phyloP scores from a whole-genome alignment of 371 early-diverging fungal species.

The Funneliformis caledonium region DNA sequence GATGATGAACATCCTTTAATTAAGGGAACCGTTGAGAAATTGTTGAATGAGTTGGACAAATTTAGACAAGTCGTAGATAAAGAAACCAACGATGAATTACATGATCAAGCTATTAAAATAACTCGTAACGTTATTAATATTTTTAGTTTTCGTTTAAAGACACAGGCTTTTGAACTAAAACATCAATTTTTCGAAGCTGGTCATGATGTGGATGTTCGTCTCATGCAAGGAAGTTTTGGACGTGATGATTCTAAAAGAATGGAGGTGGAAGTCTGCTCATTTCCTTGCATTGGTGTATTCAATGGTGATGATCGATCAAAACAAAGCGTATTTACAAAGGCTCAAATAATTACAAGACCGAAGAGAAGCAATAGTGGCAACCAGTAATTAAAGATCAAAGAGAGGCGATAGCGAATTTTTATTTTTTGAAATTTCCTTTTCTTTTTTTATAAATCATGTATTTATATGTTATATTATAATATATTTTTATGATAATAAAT shows the following conservation, averaged over 20 bases:
- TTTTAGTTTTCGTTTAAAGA: conserved; percentile 21
- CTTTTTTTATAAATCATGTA: not conserved
- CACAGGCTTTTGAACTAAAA: conserved; percentile 11
- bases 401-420: not conserved
- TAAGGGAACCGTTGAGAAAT: too few species aligned
- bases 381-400: too few species aligned
- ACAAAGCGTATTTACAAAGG: conserved; percentile 9
- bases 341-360: conserved; percentile 20
- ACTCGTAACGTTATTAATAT: not conserved
- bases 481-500: not conserved
- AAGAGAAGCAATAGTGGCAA: not conserved
- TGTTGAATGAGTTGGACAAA: not conserved
- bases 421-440: not conserved
- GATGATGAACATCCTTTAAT: conserved; percentile 5
- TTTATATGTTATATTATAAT: too few species aligned
- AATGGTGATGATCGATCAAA: not conserved
- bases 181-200: conserved; percentile 13
- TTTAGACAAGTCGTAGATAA: conserved; percentile 4
- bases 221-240: conserved; percentile 26
- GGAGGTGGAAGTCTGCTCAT: conserved; percentile 33
- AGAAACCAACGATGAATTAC: not conserved
- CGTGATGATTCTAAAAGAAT: not conserved
- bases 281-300: conserved; percentile 10
- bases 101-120: not conserved
- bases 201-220: not conserved